Base-by-base conservation (phyloP, 768 basidiomycete genomes). In the Lepiota subincarnata region DNA sequence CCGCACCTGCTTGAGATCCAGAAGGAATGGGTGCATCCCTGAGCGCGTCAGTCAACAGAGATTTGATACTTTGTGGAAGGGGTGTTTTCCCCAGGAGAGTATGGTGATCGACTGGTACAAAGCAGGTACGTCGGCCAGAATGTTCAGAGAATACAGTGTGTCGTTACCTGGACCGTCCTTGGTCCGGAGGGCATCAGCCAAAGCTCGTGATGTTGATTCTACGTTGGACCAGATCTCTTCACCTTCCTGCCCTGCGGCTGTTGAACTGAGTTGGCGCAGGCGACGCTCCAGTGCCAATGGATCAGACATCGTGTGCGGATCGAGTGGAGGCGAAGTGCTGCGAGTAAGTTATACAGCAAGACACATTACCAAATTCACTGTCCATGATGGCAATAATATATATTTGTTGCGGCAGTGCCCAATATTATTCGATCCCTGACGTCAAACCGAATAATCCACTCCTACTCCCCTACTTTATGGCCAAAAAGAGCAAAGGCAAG, bases 111-210 rank as follows among this genome's bases (percentile, higher is more conserved):
- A 79, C 87, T 87, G 64, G 46, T 53, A 57, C 48, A 59, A 57
- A 53, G 31, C 56, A 58, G 41, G 52, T n/a, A 39, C 35, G 34
- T 40, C 52, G 11, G 47, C 35, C 42, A 41, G 44, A 41, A 20
- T 12, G 57, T 24, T 16, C 8, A 24, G 19, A 34, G 44, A 24
- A 52, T 20, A 14, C 12, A 46, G 48, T 50, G 16, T n/a, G 41
- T 24, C 48, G 73, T 42, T 50, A 82, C 85, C 77, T 67, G 73
- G 56, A 28, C 71, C 71, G 62, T 83, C 78, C 64, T 75, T 79
- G 49, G 76, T 67, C 40, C 87, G 77, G 48, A 91, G 71, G 53
- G 71, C 70, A 66, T 88, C 82, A 38, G 87, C 88, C 22, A 90
- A 69, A 48, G 72, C 69, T 61, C 75, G 80, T 14, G 82, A 80